These are phyloP conservation scores for Candida frijolesensis DNA, from an alignment of 1,139 yeast genomes.

Conservation along the genomic window DNA sequence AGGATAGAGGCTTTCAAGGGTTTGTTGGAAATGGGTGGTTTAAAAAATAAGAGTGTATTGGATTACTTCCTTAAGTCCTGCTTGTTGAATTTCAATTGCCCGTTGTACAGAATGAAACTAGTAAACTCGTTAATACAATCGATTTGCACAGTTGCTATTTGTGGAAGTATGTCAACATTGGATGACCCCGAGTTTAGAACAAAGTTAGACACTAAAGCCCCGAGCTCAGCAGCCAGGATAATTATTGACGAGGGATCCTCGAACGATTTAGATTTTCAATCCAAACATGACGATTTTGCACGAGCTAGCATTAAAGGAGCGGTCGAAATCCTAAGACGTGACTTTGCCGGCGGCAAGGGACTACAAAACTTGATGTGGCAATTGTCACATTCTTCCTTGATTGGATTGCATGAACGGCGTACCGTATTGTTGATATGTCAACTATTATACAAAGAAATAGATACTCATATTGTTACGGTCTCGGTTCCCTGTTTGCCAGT, in stretches of 20 bases:
- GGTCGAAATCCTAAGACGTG: constrained; percentile 64
- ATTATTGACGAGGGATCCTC: constrained; percentile 52
- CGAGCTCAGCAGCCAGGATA: constrained; percentile 29
- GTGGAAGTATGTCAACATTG: constrained; percentile 55
- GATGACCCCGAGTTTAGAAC: constrained; percentile 63
- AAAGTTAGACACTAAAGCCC: constrained; percentile 26
- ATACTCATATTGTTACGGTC: constrained; percentile 60
- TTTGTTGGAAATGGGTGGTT: constrained; percentile 72
- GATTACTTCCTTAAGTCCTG: constrained; percentile 62
- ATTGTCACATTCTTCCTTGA: constrained; percentile 60
- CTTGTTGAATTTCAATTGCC: constrained; percentile 54
- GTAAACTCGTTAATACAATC: constrained; percentile 50
- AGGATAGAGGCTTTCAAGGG: constrained; percentile 73
- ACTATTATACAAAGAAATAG: constrained; percentile 65
- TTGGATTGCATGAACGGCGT: constrained; percentile 64
- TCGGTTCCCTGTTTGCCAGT: constrained; percentile 59
- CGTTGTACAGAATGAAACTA: constrained; percentile 53
- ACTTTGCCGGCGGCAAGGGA: constrained; percentile 65
- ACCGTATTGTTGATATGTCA: constrained; percentile 65
- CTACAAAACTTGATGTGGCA: constrained; percentile 67
- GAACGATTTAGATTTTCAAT: constrained; percentile 37
- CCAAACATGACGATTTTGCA: constrained; percentile 47
- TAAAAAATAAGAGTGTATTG: constrained; percentile 62
- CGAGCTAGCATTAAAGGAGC: constrained; percentile 61
- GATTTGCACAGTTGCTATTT: constrained; percentile 69